Base-by-base conservation (phyloP, 345 rosid genomes). In the Euphorbia peplus region DNA sequence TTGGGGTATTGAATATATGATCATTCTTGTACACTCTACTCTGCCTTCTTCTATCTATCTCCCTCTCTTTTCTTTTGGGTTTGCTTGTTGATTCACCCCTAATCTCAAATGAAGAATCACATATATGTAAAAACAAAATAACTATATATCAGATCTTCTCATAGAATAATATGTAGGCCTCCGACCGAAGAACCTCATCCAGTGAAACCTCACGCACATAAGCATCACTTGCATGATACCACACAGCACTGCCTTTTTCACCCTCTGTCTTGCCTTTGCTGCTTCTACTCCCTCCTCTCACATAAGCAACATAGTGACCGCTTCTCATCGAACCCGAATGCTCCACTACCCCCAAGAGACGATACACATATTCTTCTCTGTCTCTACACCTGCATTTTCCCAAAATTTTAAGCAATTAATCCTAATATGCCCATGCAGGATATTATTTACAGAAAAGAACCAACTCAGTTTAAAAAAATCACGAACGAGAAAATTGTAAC, bases 101-200 rank as follows among this genome's bases (percentile, higher is more conserved):
- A 7, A 44, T 41, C 39, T 56, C 66, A 44, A 55, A 71, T 60
- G 62, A 48, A 75, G 26, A 67, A 61, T 63, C 59, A 7, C 37
- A 18, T 39, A 22, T 52, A 50, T 59, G 25, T 24, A n/a, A 68
- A 58, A 66, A 52, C 12, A 5, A 58, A 64, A 46, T 51, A n/a
- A 56, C 28, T 32, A 22, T 18, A 44, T 61, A 66, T 83, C 82
- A 78, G 63, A 78, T 65, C 73, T 70, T 77, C 75, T 91, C 91
- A 8, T 95, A 95, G 81, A 95, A 95, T 73, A 95, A 84, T 70
- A 95, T 85, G 79, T 95, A 95, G 8, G 99, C 99, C 78, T 95
- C 97, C 0, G 87, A 68, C 4, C 82, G 76, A 67, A 95, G 84
- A 78, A 95, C 99, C 78, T 86, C 87, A 25, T 92, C 96, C 68